Conservation (phyloP, 1,139 yeast species). For the Candida sanyaensis region DNA sequence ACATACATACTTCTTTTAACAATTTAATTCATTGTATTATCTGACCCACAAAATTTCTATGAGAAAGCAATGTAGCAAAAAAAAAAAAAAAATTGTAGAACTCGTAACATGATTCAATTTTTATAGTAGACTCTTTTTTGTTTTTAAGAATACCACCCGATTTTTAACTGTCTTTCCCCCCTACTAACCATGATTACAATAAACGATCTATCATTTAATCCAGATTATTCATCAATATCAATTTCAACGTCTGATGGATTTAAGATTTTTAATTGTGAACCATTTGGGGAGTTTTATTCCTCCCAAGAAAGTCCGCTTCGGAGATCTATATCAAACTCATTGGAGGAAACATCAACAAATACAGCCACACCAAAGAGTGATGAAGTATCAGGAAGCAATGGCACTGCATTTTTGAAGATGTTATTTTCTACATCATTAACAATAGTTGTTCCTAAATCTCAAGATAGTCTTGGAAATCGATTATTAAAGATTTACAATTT, state of each 20-base stretch:
- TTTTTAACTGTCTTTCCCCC: too few species aligned
- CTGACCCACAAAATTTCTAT: not conserved
- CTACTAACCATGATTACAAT: constrained; percentile 17
- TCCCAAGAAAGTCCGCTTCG: constrained; percentile 18
- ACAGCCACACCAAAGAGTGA: constrained; percentile 7
- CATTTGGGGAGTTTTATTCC: constrained; percentile 48
- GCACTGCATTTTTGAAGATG: constrained; percentile 54
- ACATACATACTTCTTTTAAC: too few species aligned
- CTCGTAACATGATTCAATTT: not conserved
- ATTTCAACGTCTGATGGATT: constrained; percentile 36
- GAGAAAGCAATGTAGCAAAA: not conserved
- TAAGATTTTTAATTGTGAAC: constrained; percentile 48
- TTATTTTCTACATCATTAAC: constrained; percentile 70
- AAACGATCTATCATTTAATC: constrained; percentile 46
- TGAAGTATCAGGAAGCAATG: constrained; percentile 15
- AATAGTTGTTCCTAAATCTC: constrained; percentile 55
- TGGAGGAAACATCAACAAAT: constrained; percentile 8
- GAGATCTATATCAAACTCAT: constrained; percentile 16
- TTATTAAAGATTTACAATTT: constrained; percentile 64
- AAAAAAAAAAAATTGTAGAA: not conserved
- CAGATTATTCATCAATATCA: constrained; percentile 44
- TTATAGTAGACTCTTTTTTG: not conserved
- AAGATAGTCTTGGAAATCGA: constrained; percentile 47
- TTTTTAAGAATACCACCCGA: not conserved
- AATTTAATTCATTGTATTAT: not conserved